Conservation (phyloP, 495 filamentous ascomycete genomes). For the Aspergillus cristatus region DNA sequence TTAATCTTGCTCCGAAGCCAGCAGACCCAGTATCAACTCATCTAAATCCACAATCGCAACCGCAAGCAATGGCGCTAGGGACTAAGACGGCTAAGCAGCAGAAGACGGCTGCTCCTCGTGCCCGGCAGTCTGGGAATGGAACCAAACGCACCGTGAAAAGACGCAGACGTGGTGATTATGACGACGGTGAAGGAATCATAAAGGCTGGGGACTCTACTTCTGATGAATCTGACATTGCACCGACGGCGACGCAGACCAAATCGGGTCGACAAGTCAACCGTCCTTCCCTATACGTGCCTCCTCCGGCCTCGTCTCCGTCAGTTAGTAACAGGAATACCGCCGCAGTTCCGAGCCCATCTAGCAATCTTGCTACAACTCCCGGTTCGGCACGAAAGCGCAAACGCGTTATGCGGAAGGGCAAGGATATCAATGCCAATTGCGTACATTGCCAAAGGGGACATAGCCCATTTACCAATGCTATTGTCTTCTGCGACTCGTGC, state of each 20-base stretch:
- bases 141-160: slow-evolving; percentile 23
- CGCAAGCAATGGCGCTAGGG: not conserved
- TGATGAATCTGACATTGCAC: slow-evolving; percentile 41
- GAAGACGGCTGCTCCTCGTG: slow-evolving; percentile 6
- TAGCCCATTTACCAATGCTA: slow-evolving; percentile 67
- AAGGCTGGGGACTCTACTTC: slow-evolving; percentile 38
- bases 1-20: slow-evolving; percentile 12
- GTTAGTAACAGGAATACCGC: slow-evolving; percentile 12
- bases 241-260: slow-evolving; percentile 60
- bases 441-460: slow-evolving; percentile 70
- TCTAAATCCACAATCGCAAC: slow-evolving; percentile 1
- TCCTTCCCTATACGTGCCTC: slow-evolving; percentile 59
- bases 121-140: slow-evolving; percentile 8
- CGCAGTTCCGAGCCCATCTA: slow-evolving; percentile 25
- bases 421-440: slow-evolving; percentile 47
- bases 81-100: slow-evolving; percentile 4
- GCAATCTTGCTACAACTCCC: slow-evolving; percentile 21
- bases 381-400: slow-evolving; percentile 30
- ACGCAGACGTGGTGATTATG: slow-evolving; percentile 38
- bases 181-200: slow-evolving; percentile 32
- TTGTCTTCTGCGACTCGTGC: slow-evolving; percentile 93
- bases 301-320: slow-evolving; percentile 26
- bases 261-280: slow-evolving; percentile 76
- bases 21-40: slow-evolving; percentile 1
- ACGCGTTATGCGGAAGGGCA: slow-evolving; percentile 33